These are phyloP conservation scores for Podospora anserina DNA, from an alignment of 495 filamentous ascomycete species.

Conservation along the genomic window DNA sequence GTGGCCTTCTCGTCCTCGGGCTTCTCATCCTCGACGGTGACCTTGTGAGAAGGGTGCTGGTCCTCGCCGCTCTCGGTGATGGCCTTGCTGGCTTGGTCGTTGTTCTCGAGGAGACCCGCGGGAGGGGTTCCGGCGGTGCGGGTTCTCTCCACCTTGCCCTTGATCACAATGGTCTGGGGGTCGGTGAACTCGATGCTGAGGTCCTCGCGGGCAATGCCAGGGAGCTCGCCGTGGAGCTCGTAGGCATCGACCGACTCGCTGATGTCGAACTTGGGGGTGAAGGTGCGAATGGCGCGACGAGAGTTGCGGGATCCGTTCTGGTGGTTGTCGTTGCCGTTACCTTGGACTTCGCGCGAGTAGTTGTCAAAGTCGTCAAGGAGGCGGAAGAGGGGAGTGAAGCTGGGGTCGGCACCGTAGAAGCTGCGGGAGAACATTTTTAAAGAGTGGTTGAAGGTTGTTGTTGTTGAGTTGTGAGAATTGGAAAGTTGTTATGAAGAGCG, in stretches of 20 bases:
- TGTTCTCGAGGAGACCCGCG: slow-evolving; percentile 37
- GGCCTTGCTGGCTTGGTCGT: slow-evolving; percentile 3
- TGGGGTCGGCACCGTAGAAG: slow-evolving; percentile 45
- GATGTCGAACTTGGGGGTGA: slow-evolving; percentile 64
- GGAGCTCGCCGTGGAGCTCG: slow-evolving; percentile 82
- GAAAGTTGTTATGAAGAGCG: slow-evolving; percentile 11
- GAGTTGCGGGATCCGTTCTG: slow-evolving; percentile 23
- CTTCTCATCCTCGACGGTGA: slow-evolving; percentile 22
- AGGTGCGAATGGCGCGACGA: slow-evolving; percentile 19
- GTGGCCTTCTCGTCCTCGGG: slow-evolving; percentile 15
- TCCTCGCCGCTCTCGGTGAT: slow-evolving; percentile 24
- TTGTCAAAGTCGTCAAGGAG: slow-evolving; percentile 71
- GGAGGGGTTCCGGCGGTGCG: slow-evolving; percentile 45
- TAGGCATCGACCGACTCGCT: slow-evolving; percentile 63
- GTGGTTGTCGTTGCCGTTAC: slow-evolving; percentile 28
- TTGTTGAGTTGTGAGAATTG: slow-evolving; percentile 11
- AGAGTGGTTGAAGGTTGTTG: slow-evolving; percentile 7
- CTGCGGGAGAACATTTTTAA: slow-evolving; percentile 61
- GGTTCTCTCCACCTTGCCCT: slow-evolving; percentile 61
- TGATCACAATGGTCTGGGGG: slow-evolving; percentile 66
- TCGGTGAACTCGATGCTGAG: slow-evolving; percentile 83
- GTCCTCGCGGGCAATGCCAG: slow-evolving; percentile 73
- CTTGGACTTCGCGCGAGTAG: slow-evolving; percentile 39
- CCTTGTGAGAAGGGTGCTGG: slow-evolving; percentile 18
- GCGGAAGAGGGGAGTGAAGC: slow-evolving; percentile 67